phyloP scores from a whole-genome alignment of 768 basidiomycete species.

The Crepidotus variabilis region DNA sequence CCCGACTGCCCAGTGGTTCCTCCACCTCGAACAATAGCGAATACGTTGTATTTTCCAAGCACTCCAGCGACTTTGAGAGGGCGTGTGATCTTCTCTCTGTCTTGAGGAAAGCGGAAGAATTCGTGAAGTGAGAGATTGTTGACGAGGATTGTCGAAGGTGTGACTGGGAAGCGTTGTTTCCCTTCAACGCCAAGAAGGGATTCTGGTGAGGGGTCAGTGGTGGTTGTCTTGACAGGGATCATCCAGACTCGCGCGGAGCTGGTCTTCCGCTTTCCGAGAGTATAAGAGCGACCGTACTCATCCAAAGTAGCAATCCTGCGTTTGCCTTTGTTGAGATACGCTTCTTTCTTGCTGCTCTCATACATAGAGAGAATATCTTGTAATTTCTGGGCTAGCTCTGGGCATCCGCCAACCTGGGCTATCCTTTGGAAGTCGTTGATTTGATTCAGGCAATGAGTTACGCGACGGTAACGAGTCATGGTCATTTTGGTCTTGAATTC shows the following conservation, averaged over 20 bases:
- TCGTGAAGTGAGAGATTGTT: slow-evolving; percentile 78
- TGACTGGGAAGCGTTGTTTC: slow-evolving; percentile 25
- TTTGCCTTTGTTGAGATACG: slow-evolving; percentile 41
- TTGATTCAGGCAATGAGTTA: slow-evolving; percentile 60
- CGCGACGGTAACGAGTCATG: slow-evolving; percentile 64
- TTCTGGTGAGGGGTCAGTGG: slow-evolving; percentile 13
- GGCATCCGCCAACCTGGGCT: slow-evolving; percentile 52
- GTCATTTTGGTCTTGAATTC: slow-evolving; percentile 60
- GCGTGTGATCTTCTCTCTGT: slow-evolving; percentile 78
- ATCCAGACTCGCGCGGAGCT: slow-evolving; percentile 92
- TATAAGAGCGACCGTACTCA: slow-evolving; percentile 78
- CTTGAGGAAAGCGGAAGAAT: slow-evolving; percentile 72
- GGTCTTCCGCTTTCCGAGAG: slow-evolving; percentile 84
- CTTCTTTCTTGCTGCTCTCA: slow-evolving; percentile 59
- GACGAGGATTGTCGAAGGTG: slow-evolving; percentile 69
- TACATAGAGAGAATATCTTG: slow-evolving; percentile 54
- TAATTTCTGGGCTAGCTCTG: slow-evolving; percentile 50
- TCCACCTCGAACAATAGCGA: slow-evolving; percentile 76
- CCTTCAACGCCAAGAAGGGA: slow-evolving; percentile 23
- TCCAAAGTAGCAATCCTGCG: slow-evolving; percentile 64
- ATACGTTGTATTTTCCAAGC: slow-evolving; percentile 80
- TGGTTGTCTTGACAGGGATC: slow-evolving; percentile 50
- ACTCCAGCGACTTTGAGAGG: slow-evolving; percentile 83
- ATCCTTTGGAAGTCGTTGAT: slow-evolving; percentile 62
- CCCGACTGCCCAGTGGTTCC: slow-evolving; percentile 93